Base-by-base conservation (phyloP, 2,329 filamentous ascomycete genomes). In the Alternaria tenuissima region DNA sequence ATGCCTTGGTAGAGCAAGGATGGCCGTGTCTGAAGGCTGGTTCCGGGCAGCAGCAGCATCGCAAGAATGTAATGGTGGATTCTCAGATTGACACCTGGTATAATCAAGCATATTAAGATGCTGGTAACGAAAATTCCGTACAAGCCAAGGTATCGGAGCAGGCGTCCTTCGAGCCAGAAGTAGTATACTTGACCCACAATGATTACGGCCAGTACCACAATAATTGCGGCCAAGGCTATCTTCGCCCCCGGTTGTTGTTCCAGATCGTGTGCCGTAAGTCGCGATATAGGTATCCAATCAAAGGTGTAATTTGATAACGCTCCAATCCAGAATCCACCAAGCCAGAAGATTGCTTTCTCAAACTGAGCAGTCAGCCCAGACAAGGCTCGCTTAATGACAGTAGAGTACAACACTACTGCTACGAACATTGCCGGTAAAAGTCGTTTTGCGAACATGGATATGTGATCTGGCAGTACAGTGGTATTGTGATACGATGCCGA, bases 261-360 rank as follows among this genome's bases (percentile, higher is more conserved):
- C 32, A 99, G 86, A 73, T 99, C 95, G 74, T 95, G 93, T 0
- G 89, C 88, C 9, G 91, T 97, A 16, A 99, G 85, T 5, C 95
- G 89, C 76, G 92, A 88, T 67, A 99, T 95, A 0, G 95, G 95
- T 61, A 98, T 97, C 81, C 92, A 91, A 64, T 92, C 91, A 70
- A 98, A 92, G 0, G 95, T 97, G 78, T 97, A 95, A 77, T 98
- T 98, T 68, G 94, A 94, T 64, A 98, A 81, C 1, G 92, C 90
- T 16, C 94, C 94, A 44, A 97, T 88, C 90, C 95, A 98, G 74
- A 91, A 93, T 12, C 88, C 89, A 0, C 93, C 93, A 2, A 98
- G 84, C 90, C 93, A 98, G 30, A 98, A 83, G 1, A 97, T 77
- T 0, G 92, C 91, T 82, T 96, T 97, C 74, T 97, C 94, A 44